A percentile compares a stretch with the other conserved stretches of the same genome.
Conservation (phyloP, 306 rosid species). For the Lupinus albus region DNA sequence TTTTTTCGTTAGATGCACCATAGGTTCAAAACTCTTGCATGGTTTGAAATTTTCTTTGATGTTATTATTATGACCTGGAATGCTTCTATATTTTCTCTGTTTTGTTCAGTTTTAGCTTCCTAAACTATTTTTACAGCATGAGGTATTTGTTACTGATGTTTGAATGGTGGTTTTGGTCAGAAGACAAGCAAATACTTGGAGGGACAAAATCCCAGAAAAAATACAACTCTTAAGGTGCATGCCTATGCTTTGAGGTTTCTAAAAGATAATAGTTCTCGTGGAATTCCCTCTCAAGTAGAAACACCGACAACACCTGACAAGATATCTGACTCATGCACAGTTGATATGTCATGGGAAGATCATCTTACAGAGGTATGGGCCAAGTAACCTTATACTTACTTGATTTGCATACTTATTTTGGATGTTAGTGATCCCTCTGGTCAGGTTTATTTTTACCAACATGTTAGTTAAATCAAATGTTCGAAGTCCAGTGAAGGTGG, state of each 20-base stretch:
- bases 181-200: slow-evolving; percentile 56
- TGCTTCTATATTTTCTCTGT: neutral
- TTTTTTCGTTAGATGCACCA: slow-evolving; percentile 16
- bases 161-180: slow-evolving; percentile 57
- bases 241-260: slow-evolving; percentile 79
- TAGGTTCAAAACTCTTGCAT: slow-evolving; percentile 27
- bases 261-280: slow-evolving; percentile 57
- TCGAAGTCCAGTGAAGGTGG: slow-evolving; percentile 19
- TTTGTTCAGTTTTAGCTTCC: slow-evolving; percentile 13
- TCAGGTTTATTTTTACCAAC: neutral
- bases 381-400: slow-evolving; percentile 40
- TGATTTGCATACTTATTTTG: slow-evolving; percentile 34
- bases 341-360: slow-evolving; percentile 78
- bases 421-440: slow-evolving; percentile 22
- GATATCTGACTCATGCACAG: slow-evolving; percentile 64
- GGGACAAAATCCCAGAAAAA: slow-evolving; percentile 45
- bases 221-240: slow-evolving; percentile 51
- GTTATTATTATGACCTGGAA: slow-evolving; percentile 8
- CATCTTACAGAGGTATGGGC: slow-evolving; percentile 78
- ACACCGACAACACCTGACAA: slow-evolving; percentile 86
- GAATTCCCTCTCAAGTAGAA: slow-evolving; percentile 62
- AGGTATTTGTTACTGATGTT: slow-evolving; percentile 38
- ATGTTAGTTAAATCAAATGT: slow-evolving; percentile 1
- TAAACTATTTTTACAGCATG: slow-evolving; percentile 10
- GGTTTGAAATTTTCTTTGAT: slow-evolving; percentile 26